phyloP scores from a whole-genome alignment of 2,329 filamentous ascomycete species.

The Neonectria magnoliae region DNA sequence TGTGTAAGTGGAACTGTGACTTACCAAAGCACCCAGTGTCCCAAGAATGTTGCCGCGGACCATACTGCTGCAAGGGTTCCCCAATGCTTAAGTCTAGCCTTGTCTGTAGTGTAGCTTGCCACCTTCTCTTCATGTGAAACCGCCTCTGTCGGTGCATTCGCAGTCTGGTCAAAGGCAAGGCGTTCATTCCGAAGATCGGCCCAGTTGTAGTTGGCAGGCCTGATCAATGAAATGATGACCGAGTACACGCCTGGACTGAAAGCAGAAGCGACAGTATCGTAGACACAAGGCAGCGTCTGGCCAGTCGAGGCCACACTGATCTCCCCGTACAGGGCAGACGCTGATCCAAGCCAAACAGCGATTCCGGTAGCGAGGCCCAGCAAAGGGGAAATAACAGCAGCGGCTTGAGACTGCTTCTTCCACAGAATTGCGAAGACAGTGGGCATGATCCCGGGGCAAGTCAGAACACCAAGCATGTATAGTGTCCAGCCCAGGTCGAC shows the following conservation, averaged over 20 bases:
- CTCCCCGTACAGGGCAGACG: constrained; percentile 56
- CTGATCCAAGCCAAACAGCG: constrained; percentile 62
- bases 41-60: constrained; percentile 60
- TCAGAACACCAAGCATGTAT: constrained; percentile 64
- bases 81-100: constrained; percentile 57
- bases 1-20: neutral
- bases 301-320: constrained; percentile 60
- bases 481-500: constrained; percentile 64
- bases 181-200: constrained; percentile 52
- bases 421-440: constrained; percentile 64
- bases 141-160: constrained; percentile 23
- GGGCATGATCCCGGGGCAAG: constrained; percentile 63
- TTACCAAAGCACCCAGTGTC: constrained; percentile 63
- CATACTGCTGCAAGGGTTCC: constrained; percentile 43
- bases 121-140: constrained; percentile 39
- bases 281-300: constrained; percentile 60
- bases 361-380: constrained; percentile 62
- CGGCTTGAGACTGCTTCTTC: constrained; percentile 58
- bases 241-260: constrained; percentile 56
- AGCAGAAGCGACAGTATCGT: constrained; percentile 61
- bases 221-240: constrained; percentile 56
- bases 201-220: constrained; percentile 55
- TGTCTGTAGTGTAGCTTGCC: constrained; percentile 42
- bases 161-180: constrained; percentile 49
- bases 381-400: constrained; percentile 60